Percentiles rank a stretch among this genome's conserved stretches.
phyloP scores from a whole-genome alignment of 2,329 filamentous ascomycete genomes.

The Colletotrichum sp. region DNA sequence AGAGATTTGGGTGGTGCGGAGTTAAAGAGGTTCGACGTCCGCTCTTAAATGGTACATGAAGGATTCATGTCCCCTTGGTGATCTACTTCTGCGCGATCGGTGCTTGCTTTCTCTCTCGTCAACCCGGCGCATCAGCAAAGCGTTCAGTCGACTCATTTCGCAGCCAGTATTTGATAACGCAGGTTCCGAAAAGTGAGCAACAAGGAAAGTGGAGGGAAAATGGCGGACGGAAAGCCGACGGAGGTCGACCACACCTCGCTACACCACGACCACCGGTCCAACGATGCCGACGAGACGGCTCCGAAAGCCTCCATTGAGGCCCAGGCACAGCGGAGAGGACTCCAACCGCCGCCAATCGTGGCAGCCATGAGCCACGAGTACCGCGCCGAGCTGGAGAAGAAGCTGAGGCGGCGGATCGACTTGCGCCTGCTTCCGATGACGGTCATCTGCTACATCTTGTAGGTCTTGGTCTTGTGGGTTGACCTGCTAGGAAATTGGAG shows the following conservation, averaged over 20 bases:
- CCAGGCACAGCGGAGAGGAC: background rate
- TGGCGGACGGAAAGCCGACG: conserved; percentile 7
- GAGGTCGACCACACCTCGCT: conserved; percentile 13
- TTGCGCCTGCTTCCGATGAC: conserved; percentile 51
- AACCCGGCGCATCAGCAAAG: background rate
- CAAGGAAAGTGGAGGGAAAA: background rate
- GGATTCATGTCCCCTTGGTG: background rate
- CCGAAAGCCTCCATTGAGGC: conserved; percentile 7
- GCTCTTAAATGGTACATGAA: background rate
- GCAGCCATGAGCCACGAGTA: conserved; percentile 15
- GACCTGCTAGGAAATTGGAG: rapidly evolving
- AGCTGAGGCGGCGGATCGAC: conserved; percentile 43
- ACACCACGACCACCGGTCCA: background rate
- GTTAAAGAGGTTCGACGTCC: background rate
- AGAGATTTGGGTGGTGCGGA: background rate
- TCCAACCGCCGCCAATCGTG: conserved; percentile 7
- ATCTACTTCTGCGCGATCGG: background rate
- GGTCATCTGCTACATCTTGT: conserved; percentile 56
- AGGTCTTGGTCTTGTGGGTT: background rate
- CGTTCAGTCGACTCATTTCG: background rate
- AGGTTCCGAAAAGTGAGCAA: background rate
- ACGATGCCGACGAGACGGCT: background rate
- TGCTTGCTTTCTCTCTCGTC: background rate
- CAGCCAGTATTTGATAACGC: background rate
- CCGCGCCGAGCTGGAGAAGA: conserved; percentile 28